Evolutionary conservation across 139 green algal species (phyloP), one percentile per base, ranked within the genome.

Genomic region (Volvox africanus): DNA sequence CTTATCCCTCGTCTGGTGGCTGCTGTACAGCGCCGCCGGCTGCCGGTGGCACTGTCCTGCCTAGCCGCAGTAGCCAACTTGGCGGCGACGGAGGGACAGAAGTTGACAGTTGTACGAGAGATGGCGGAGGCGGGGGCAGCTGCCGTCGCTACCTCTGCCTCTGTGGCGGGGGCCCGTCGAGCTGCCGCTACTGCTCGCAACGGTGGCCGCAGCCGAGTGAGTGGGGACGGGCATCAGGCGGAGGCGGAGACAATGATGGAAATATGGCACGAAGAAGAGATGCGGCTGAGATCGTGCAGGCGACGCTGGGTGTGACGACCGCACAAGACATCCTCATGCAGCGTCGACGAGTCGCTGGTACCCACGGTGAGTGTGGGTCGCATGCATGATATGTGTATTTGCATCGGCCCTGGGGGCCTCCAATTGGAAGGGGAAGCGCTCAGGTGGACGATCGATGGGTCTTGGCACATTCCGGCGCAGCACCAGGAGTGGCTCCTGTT

Each of bases 1-100:
- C 83, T 88, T 61, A 55, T 88, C 36, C 83, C 83, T 14, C 24
- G 24, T 5, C 83, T 88, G 83, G 35, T 80, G 67, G 83, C 67
- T 35, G 67, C 67, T 26, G 22, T 67, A 33, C 67, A 67, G 67
- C 83, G 83, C 22, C 67, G 83, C 35, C 83, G 83, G 55, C 67
- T 88, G 35, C 62, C 24, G 19, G 50, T 37, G 24, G 83, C 83
- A 18, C 24, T 69, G 36, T 24, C 36, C 28, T 77, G 61, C 26
- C 85, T 89, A 68, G 22, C 17, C 68, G 69, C 69, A 20, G 36
- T 82, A 18, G 28, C 85, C 2, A 68, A 73, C n/a, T 2, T 61
- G 21, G 71, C 85, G n/a, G 69, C 26, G 44, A 68, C 36, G 81
- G 81, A 32, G 28, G 81, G 61, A 30, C 13, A 32, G 61, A 26